Base-by-base conservation (phyloP, 352 stramenopile genomes). In the Phytopythium chamaehyphon region DNA sequence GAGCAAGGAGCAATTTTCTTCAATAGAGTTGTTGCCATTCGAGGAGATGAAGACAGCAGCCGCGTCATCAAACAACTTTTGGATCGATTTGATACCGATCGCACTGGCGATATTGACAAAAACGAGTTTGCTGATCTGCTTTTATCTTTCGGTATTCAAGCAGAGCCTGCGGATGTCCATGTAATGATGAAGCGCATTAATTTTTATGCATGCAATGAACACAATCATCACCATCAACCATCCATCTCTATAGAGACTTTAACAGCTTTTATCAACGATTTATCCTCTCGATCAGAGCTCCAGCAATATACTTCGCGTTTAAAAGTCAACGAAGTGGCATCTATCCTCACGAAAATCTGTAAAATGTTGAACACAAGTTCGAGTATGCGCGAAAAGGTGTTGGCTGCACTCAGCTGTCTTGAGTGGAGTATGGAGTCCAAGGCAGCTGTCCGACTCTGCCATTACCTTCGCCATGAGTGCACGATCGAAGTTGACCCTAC, bases 161-260 rank as follows among this genome's bases (percentile, higher is more conserved):
- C 84, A 6, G 60, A 60, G 15, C 50, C 44, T 12, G 37, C 55
- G 11, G 76, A 88, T 37, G 49, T 66, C 6, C 31, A 49, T 8
- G 40, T 90, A 1, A 40, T 90, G 5, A 81, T 88, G 71, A 64
- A 66, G 6, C 63, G 76, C 2, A 59, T 87, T 2, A 64, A 71
- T 15, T 56, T 59, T 6, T 40, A 49, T 5, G 22, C 40, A 10
- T 33, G 28, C 9, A 33, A 33, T 10, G 28, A 33, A 5, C 28
- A 33, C 28, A 9, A 33, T 33, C 28, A 33, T 33, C 28, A 33
- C 28, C 28, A 9, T 9, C 28, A 33, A 9, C 28, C 5, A 5
- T 33, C 28, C 1, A 57, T 73, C 39, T 36, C 56, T 47, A 48
- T 55, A 26, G 42, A 33, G 40, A 57, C 33, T 1, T 69, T 69